A percentile compares a stretch with the other conserved stretches of the same genome.
Conservation (phyloP, 2,329 filamentous ascomycete species). For the Fusarium hostae region DNA sequence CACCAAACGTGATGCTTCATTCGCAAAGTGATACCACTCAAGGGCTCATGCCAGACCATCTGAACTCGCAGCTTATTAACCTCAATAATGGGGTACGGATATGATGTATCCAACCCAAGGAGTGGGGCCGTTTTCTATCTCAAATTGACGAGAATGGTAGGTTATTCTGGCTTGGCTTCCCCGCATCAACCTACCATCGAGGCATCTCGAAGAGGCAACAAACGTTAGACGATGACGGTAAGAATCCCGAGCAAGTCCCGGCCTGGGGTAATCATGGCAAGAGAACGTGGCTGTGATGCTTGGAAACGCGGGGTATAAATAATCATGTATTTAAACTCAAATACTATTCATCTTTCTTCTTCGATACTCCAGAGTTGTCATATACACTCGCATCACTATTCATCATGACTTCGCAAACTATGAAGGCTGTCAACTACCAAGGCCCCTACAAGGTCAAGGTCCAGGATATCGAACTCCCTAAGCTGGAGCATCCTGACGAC, state of each 20-base stretch:
- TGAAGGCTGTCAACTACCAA: constrained; percentile 73
- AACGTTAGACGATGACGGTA: constrained; percentile 3
- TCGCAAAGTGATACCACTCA: background rate
- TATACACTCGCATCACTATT: background rate
- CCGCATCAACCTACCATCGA: constrained; percentile 25
- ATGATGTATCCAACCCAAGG: background rate
- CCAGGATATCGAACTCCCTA: constrained; percentile 67
- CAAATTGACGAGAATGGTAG: constrained; percentile 6
- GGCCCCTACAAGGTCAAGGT: constrained; percentile 72
- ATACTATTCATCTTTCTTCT: background rate
- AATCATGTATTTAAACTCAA: background rate
- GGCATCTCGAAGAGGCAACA: constrained; percentile 22
- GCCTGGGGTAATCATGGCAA: background rate
- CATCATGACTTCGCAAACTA: constrained; percentile 49
- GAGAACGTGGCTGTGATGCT: constrained; percentile 9
- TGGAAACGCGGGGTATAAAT: constrained; percentile 29
- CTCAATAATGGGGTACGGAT: background rate
- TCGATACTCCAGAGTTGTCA: background rate
- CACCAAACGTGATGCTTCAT: background rate
- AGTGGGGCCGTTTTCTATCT: background rate
- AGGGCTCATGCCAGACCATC: background rate
- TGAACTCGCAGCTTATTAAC: too few relatives aligned
- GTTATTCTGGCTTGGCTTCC: constrained; percentile 14
- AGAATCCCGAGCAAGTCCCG: constrained; percentile 26
- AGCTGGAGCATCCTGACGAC: constrained; percentile 72